phyloP scores from a whole-genome alignment of 495 filamentous ascomycete genomes.

The Friedmanniomyces endolithicus region DNA sequence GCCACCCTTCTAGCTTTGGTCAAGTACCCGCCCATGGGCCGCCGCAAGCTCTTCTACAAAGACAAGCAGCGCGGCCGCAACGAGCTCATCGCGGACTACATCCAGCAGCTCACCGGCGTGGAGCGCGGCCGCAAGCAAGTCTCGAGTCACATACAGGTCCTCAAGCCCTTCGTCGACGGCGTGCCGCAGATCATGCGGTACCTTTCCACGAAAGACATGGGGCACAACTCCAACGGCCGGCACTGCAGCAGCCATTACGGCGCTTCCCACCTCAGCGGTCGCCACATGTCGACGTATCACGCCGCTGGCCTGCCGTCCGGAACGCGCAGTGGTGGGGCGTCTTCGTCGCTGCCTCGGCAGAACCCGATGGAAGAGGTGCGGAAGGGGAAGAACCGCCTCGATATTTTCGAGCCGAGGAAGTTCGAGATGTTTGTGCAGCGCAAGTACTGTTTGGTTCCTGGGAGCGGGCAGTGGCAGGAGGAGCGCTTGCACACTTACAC shows the following conservation, averaged over 20 bases:
- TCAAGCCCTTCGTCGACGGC: conserved; percentile 64
- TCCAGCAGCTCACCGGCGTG: conserved; percentile 56
- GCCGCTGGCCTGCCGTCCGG: background rate
- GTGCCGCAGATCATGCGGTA: conserved; percentile 41
- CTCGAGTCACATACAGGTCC: conserved; percentile 93
- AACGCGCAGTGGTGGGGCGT: background rate
- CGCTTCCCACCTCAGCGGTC: background rate
- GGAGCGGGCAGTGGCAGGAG: conserved; percentile 1
- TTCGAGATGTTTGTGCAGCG: conserved; percentile 29
- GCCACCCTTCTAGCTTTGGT: conserved; percentile 53
- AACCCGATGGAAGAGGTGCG: conserved; percentile 3
- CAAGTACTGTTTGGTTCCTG: background rate
- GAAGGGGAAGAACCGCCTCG: conserved; percentile 6
- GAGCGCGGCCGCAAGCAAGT: conserved; percentile 70
- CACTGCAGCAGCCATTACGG: background rate
- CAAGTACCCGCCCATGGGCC: conserved; percentile 67
- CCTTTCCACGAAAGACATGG: conserved; percentile 6
- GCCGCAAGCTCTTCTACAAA: conserved; percentile 53
- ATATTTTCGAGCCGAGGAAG: conserved; percentile 19
- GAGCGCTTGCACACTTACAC: conserved; percentile 23
- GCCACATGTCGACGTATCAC: conserved; percentile 7
- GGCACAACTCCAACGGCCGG: background rate
- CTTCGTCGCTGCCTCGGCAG: background rate
- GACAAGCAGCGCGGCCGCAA: conserved; percentile 72
- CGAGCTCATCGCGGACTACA: conserved; percentile 76